Evolutionary conservation across 2,329 filamentous ascomycete genomes (phyloP).

Genomic region (Trichophyton benhamiae): DNA sequence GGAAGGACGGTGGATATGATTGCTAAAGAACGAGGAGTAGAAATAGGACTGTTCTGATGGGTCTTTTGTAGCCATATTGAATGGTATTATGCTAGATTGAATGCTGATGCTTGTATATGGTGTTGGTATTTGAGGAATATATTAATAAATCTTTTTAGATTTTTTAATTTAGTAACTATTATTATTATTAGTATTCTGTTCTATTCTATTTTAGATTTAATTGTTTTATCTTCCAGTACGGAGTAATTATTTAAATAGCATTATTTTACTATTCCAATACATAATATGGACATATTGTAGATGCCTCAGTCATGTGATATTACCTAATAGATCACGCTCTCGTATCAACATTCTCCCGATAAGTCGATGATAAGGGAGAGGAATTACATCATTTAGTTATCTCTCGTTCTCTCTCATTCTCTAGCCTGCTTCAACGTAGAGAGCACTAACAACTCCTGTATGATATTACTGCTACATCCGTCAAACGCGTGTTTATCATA

Average conservation of each 20-base stretch:
- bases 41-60: slow-evolving; percentile 9
- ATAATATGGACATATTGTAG: no score
- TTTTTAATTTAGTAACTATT: no score
- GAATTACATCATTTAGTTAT: not conserved
- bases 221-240: no score
- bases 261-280: no score
- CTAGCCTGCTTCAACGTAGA: not conserved
- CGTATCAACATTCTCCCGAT: not conserved
- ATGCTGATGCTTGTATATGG: not conserved
- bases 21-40: slow-evolving; percentile 8
- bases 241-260: no score
- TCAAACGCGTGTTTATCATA: slow-evolving; percentile 1
- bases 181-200: no score
- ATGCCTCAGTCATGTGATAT: no score
- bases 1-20: slow-evolving; percentile 8
- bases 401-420: not conserved
- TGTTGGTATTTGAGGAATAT: no score
- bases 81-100: not conserved
- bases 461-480: not conserved
- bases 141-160: no score
- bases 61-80: no score
- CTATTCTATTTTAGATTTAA: no score
- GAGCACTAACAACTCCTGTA: slow-evolving; percentile 2
- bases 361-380: not conserved
- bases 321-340: not conserved